Conservation (phyloP, 768 basidiomycete genomes). For the Mycena chlorophos region DNA sequence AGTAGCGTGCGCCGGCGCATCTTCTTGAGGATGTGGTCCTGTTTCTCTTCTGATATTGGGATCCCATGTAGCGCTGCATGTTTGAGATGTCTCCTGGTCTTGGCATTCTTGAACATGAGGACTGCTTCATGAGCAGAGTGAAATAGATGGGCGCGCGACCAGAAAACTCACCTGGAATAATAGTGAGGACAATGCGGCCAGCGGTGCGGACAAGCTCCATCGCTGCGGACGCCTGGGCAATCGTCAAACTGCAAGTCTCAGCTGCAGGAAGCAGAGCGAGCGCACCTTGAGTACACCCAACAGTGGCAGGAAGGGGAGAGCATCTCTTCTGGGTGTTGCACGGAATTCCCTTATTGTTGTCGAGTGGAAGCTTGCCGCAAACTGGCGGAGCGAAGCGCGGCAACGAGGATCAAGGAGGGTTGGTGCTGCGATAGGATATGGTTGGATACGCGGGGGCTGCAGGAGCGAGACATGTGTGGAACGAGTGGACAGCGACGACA, state of each 20-base stretch:
- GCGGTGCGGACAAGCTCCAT: slow-evolving; percentile 70
- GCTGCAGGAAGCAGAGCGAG: slow-evolving; percentile 4
- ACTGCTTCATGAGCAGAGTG: slow-evolving; percentile 29
- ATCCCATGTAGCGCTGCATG: slow-evolving; percentile 51
- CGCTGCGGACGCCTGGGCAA: slow-evolving; percentile 64
- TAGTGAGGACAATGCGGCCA: slow-evolving; percentile 70
- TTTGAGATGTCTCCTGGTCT: slow-evolving; percentile 51
- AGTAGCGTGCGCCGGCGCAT: slow-evolving; percentile 51
- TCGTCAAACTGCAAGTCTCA: background rate
- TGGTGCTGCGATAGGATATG: slow-evolving; percentile 18
- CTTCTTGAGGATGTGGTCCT: slow-evolving; percentile 44
- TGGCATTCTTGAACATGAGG: slow-evolving; percentile 58
- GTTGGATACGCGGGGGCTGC: slow-evolving; percentile 11
- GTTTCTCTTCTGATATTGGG: slow-evolving; percentile 55
- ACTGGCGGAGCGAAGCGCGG: background rate
- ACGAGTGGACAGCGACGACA: slow-evolving; percentile 19
- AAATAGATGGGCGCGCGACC: background rate
- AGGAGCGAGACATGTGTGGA: background rate
- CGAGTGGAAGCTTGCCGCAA: slow-evolving; percentile 43
- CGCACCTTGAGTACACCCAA: slow-evolving; percentile 68
- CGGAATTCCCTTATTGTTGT: no score
- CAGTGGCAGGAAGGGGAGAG: slow-evolving; percentile 49
- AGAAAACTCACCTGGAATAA: slow-evolving; percentile 49
- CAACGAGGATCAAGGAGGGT: slow-evolving; percentile 10
- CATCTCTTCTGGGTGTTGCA: no score